Base-by-base conservation (phyloP, 139 green algal genomes). In the Coelastrella sp. region DNA sequence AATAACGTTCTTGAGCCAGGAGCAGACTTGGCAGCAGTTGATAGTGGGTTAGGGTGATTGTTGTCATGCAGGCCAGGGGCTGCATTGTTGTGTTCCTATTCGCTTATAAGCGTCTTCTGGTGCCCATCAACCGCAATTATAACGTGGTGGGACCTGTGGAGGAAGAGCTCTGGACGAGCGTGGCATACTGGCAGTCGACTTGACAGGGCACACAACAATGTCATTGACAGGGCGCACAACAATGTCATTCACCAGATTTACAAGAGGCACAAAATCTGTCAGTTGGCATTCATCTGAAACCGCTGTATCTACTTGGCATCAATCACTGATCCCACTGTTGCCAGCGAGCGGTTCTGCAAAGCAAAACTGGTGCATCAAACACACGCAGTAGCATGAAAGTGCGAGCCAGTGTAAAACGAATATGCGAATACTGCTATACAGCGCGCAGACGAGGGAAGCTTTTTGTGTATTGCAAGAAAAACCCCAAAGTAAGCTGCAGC, bases 401-500 rank as follows among this genome's bases (percentile, higher is more conserved):
- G 7, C 70, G 82, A 11, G 72, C 73, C 4, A 82, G 82, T 22
- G 85, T 93, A 8, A 93, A 92, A 59, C 27, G 58, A 0, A 66
- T 93, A n/a, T 93, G 91, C 56, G 87, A 93, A 20, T 90, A 83
- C 68, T 93, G 91, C 60, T 88, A 76, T 79, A 60, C 88, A 20
- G 82, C 82, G 6, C 58, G 88, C 15, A 65, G 91, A 57, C 88
- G 81, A 72, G 91, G 87, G 7, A 91, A 91, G 49, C 74, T 93
- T 14, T 93, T 91, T 27, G 61, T 93, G 12, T 80, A 83, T 83
- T 93, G 91, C 87, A 93, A 88, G 58, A 93, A 93, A 68, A 93
- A 91, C 24, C 87, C 87, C 25, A 91, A 87, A 65, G 86, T 90
- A 59, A n/a, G 66, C 15, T 20, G 35, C 49, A 58, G 65, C 27